Evolutionary conservation across 2,329 filamentous ascomycete genomes (phyloP), one percentile per base, ranked within the genome.

Genomic region (Pseudogymnoascus sp.): DNA sequence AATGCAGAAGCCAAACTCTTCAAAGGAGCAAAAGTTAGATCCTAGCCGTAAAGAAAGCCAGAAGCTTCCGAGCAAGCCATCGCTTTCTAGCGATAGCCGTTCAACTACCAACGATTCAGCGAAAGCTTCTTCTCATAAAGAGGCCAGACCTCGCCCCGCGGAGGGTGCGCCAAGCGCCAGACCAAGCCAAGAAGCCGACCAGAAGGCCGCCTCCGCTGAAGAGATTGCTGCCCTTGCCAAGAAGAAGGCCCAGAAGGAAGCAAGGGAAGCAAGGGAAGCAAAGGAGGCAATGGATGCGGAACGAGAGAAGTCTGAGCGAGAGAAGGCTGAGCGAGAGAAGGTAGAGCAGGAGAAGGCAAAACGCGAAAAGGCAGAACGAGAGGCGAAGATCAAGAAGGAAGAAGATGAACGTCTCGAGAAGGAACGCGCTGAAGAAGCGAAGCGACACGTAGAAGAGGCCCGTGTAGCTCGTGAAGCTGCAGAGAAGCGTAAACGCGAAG

Each of bases 371-470:
- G 41, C 59, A 54, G 28, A 57, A 9, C 50, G 20, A 7, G 64
- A 65, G 60, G 25, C n/a, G 6, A 60, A 63, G 58, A 58, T 65
- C 32, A 62, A 63, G 37, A 60, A 65, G 60, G 50, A 63, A 28
- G 68, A 70, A 61, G 59, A 61, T 2, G 66, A 66, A 35, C 65
- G 65, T 16, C 64, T 65, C 4, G 68, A 76, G 74, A 73, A 74
- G 60, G 68, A 70, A 60, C 69, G 68, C 8, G 64, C 74, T 30
- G 65, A 65, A 50, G 65, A 67, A 30, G 64, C 62, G 34, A 61
- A 64, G 63, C 35, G 70, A 65, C 39, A 25, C 20, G 32, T 30
- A 18, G 25, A 68, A 70, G 62, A 62, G n/a, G 39, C 58, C 11
- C 30, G 50, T 28, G 14, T 35, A 50, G 59, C 39, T 16, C 30